Evolutionary conservation across 257 asterid genomes (phyloP), one percentile per base, ranked within the genome.

Genomic region (Ehretia macrophylla): DNA sequence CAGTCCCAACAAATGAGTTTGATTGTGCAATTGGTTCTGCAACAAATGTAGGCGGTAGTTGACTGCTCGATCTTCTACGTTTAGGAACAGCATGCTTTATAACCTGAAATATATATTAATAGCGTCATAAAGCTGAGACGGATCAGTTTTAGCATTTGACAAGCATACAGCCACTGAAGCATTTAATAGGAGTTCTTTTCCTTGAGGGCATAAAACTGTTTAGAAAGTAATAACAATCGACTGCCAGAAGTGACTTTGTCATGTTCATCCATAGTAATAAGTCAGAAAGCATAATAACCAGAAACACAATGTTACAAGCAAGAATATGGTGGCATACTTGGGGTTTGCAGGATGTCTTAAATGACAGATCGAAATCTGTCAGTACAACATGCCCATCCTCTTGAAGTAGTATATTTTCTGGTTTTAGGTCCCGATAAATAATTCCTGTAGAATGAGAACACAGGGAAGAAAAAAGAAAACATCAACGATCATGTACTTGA

Each of bases 1-100:
- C 99, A 65, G 97, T 92, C 48, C 99, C 99, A 18, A 92, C 99
- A 54, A 92, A 92, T 23, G 99, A 92, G 81, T 92, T 92, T 39
- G 99, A 92, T 64, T 83, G 97, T 10, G 91, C 68, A 68, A 64
- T 65, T 62, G 99, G 99, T 71, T 92, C 97, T 59, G 99, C 97
- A 57, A 86, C 81, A 60, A 92, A 84, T 32, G 72, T 64, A 47
- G 99, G 99, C 59, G 91, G 91, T 32, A 82, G 94, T 54, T 85
- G 89, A 65, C 81, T 81, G 71, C 77, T 80, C 13, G 96, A 84
- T 74, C 85, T 83, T 74, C 88, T 69, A 20, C 68, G 75, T 80
- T 72, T 86, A 1, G 72, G 45, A 5, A 76, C 87, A 48, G 91
- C 85, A 66, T 68, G 94, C 77, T 81, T 86, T 73, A 84, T 77